A percentile compares a stretch with the other conserved stretches of the same genome.
Evolutionary conservation across 352 stramenopile species (phyloP).

Genomic region (Blastocystis sp.): DNA sequence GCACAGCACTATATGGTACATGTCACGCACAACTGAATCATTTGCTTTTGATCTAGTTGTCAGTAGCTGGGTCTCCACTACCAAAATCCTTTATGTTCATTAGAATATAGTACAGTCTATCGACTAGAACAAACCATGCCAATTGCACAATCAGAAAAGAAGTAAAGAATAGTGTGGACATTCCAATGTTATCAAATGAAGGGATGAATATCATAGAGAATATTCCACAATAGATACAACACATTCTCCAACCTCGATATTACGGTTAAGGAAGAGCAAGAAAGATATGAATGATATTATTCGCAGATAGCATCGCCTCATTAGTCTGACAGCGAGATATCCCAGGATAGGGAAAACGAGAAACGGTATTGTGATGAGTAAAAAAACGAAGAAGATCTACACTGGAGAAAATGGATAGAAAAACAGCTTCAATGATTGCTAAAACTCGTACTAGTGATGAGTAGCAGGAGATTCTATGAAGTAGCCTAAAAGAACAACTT

Average conservation of each 20-base stretch:
- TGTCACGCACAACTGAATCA: neutral
- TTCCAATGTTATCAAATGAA: neutral
- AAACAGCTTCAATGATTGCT: neutral
- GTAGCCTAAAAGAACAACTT: too few species aligned
- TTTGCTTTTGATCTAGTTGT: neutral
- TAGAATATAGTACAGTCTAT: neutral
- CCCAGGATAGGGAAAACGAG: neutral
- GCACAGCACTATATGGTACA: too few species aligned
- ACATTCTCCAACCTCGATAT: neutral
- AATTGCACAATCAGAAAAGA: neutral
- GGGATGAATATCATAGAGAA: slow-evolving; percentile 16
- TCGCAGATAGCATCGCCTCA: neutral
- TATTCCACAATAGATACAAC: neutral
- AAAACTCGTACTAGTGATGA: neutral
- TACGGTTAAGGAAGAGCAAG: neutral
- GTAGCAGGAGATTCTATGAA: neutral
- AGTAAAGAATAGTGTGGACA: neutral
- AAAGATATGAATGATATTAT: neutral
- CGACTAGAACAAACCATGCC: neutral
- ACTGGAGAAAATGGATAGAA: neutral
- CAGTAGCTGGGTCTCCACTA: neutral
- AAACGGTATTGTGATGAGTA: neutral
- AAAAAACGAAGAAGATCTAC: neutral
- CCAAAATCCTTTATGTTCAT: neutral
- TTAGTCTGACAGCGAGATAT: neutral